A percentile compares a stretch with the other conserved stretches of the same genome.
These are phyloP conservation scores for Nigrospora osmanthi DNA, from an alignment of 2,329 filamentous ascomycete species.

Conservation along the genomic window DNA sequence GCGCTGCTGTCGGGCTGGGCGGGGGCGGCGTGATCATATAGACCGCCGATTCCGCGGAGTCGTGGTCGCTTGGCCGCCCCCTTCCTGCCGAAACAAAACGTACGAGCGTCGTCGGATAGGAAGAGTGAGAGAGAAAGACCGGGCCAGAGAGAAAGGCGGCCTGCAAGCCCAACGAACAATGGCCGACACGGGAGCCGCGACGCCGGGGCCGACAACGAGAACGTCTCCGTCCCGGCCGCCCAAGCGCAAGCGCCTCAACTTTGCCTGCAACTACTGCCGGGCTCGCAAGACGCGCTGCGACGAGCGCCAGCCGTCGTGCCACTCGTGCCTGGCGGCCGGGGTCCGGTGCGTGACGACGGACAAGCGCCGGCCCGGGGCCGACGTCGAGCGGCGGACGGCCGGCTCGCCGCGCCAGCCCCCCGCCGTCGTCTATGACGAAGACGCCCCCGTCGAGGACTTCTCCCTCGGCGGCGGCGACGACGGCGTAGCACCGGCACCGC, in stretches of 20 bases:
- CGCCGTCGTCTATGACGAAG: not conserved
- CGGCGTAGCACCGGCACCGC: not conserved
- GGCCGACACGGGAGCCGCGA: too few species aligned
- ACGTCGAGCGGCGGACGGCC: conserved; percentile 1
- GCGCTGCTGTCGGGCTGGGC: too few species aligned
- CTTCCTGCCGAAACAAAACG: too few species aligned
- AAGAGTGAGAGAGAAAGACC: too few species aligned
- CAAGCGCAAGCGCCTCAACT: conserved; percentile 4
- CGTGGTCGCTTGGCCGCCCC: too few species aligned
- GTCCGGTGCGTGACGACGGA: conserved; percentile 5
- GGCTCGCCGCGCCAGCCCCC: not conserved
- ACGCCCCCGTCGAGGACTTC: not conserved
- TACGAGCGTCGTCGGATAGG: too few species aligned
- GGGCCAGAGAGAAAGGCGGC: too few species aligned
- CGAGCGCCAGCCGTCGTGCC: conserved; percentile 6
- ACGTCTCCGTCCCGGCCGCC: conserved; percentile 1
- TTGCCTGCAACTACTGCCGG: conserved; percentile 7
- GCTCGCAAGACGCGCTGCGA: conserved; percentile 5
- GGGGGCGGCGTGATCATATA: too few species aligned
- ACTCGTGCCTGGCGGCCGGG: conserved; percentile 4
- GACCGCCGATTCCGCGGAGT: too few species aligned
- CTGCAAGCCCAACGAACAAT: too few species aligned
- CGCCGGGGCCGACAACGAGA: not conserved
- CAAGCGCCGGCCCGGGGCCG: conserved; percentile 4
- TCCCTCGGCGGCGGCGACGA: not conserved